Evolutionary conservation across 2,329 filamentous ascomycete genomes (phyloP).

Genomic region (Xylariaceae sp.): DNA sequence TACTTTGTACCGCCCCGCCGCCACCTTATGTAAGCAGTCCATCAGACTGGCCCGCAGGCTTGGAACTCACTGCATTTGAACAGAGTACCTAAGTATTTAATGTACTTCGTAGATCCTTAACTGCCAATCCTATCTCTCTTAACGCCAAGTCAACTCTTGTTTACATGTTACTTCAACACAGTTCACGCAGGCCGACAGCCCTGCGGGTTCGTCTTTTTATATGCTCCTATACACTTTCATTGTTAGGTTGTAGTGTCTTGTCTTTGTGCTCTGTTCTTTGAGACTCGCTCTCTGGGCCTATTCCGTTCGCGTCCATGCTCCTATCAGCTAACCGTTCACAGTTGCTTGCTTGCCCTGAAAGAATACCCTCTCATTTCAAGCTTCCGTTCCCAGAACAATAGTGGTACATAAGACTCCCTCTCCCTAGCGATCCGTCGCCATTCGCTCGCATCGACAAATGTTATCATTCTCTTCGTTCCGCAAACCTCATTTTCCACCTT

Average conservation of each 20-base stretch:
- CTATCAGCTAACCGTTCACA: slow-evolving; percentile 22
- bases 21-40: slow-evolving; percentile 11
- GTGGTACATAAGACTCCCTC: slow-evolving; percentile 25
- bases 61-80: neutral
- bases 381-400: slow-evolving; percentile 21
- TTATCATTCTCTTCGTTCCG: neutral
- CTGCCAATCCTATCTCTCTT: neutral
- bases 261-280: slow-evolving; percentile 17
- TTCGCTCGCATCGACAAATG: slow-evolving; percentile 2
- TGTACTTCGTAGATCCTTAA: neutral
- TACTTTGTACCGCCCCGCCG: neutral
- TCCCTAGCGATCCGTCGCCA: slow-evolving; percentile 2
- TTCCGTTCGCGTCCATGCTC: slow-evolving; percentile 16
- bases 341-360: slow-evolving; percentile 23
- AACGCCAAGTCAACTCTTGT: neutral
- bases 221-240: slow-evolving; percentile 13
- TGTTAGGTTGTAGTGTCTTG: slow-evolving; percentile 5
- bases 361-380: slow-evolving; percentile 31
- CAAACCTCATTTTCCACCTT: neutral
- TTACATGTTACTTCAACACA: slow-evolving; percentile 17
- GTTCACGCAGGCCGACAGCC: slow-evolving; percentile 11
- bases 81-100: neutral
- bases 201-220: slow-evolving; percentile 17
- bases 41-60: neutral
- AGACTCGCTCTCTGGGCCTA: slow-evolving; percentile 5